A percentile compares a stretch with the other conserved stretches of the same genome.
These are phyloP conservation scores for Chlamydomonas urium DNA, from an alignment of 139 green algal species.

Conservation along the genomic window DNA sequence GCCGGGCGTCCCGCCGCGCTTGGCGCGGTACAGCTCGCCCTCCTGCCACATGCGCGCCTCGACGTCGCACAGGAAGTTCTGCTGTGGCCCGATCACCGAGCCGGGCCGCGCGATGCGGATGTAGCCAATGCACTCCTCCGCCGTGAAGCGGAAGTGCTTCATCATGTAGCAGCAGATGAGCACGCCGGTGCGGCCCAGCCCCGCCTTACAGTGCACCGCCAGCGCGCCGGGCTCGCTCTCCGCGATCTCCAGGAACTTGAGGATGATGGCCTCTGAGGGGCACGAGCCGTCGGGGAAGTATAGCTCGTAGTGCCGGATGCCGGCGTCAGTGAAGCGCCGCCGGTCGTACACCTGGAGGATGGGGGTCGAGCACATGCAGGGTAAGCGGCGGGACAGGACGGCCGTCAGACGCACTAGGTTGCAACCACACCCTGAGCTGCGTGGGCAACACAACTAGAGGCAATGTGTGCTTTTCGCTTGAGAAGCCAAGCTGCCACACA, in stretches of 20 bases:
- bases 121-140: conserved; percentile 87
- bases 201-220: conserved; percentile 90
- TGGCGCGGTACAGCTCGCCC: conserved; percentile 43
- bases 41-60: conserved; percentile 47
- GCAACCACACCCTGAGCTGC: too few species aligned
- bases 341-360: conserved; percentile 77
- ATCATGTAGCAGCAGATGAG: conserved; percentile 92
- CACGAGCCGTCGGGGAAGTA: conserved; percentile 92
- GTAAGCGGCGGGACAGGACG: too few species aligned
- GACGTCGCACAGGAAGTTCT: conserved; percentile 80
- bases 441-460: too few species aligned
- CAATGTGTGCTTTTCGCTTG: too few species aligned
- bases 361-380: too few species aligned
- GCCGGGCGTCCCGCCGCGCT: neutral
- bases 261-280: conserved; percentile 70
- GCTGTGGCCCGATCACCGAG: conserved; percentile 89
- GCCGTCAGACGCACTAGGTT: too few species aligned
- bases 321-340: conserved; percentile 70
- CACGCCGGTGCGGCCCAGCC: conserved; percentile 86
- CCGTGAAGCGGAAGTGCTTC: conserved; percentile 85
- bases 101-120: conserved; percentile 87
- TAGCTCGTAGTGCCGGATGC: conserved; percentile 83
- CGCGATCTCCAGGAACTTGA: conserved; percentile 71
- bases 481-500: too few species aligned
- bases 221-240: conserved; percentile 55